phyloP scores from a whole-genome alignment of 306 rosid species.

The Glycine latifolia region DNA sequence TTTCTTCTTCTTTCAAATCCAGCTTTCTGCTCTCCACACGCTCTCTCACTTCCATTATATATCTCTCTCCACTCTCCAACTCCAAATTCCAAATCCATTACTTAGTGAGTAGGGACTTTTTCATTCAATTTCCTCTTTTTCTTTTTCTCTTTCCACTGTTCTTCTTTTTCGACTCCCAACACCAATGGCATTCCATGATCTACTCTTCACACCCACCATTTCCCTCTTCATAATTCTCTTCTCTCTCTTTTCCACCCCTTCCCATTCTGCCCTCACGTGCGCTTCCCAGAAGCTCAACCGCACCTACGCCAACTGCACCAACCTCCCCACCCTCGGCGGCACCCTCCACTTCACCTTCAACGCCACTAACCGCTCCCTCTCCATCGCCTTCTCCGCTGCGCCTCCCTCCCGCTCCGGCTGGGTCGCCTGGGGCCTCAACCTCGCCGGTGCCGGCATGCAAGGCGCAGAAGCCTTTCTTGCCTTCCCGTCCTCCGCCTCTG shows the following conservation, averaged over 20 bases:
- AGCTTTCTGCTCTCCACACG: no score
- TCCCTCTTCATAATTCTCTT: not conserved
- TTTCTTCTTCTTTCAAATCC: no score
- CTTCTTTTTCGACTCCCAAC: no score
- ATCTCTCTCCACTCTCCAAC: not conserved
- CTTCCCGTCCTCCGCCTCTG: not conserved
- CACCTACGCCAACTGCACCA: constrained; percentile 60
- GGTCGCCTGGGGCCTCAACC: constrained; percentile 84
- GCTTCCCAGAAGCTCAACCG: constrained; percentile 54
- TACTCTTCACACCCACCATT: not conserved
- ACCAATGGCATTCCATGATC: constrained; percentile 46
- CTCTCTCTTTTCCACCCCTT: constrained; percentile 47
- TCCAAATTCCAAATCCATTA: not conserved
- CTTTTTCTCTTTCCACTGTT: not conserved
- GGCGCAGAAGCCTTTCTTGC: constrained; percentile 73
- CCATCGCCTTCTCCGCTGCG: constrained; percentile 65
- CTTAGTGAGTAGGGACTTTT: no score
- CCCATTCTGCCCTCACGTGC: constrained; percentile 60
- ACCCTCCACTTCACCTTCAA: constrained; percentile 68
- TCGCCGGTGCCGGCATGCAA: constrained; percentile 55
- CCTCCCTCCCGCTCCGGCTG: constrained; percentile 58
- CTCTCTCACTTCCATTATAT: constrained; percentile 23
- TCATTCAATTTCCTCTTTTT: no score
- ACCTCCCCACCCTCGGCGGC: constrained; percentile 58
- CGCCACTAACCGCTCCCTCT: constrained; percentile 62